Conservation (phyloP, 495 filamentous ascomycete genomes). For the Cercophora samala region DNA sequence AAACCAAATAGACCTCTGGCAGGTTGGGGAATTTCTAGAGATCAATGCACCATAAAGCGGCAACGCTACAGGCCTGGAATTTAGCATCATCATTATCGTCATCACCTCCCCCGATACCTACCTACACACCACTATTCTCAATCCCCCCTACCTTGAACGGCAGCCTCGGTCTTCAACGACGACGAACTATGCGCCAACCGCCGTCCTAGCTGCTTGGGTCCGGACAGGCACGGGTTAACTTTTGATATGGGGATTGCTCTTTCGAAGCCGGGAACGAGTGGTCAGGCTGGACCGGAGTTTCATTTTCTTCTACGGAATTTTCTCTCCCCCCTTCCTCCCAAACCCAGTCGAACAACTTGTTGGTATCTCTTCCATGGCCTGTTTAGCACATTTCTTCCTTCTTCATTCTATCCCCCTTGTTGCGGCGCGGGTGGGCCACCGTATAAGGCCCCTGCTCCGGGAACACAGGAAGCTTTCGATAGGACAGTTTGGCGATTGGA, state of each 20-base stretch:
- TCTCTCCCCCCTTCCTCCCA: no score
- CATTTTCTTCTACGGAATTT: background rate
- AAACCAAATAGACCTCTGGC: conserved; percentile 10
- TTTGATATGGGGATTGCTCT: background rate
- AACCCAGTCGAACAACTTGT: conserved; percentile 1
- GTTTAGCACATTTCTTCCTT: conserved; percentile 32
- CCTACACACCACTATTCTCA: background rate
- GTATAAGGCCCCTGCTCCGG: conserved; percentile 32
- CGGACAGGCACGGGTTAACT: background rate
- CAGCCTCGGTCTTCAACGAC: background rate
- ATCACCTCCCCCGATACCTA: background rate
- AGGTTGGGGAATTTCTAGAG: conserved; percentile 12
- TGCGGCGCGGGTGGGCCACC: conserved; percentile 28
- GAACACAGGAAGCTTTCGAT: conserved; percentile 39
- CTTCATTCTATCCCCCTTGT: conserved; percentile 31
- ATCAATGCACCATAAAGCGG: conserved; percentile 10
- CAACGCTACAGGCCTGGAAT: conserved; percentile 4
- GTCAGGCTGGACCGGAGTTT: conserved; percentile 1
- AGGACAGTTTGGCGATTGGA: conserved; percentile 41
- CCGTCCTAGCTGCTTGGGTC: background rate
- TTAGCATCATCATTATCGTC: conserved; percentile 1
- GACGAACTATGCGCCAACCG: background rate
- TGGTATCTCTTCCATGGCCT: conserved; percentile 21
- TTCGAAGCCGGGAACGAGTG: conserved; percentile 1
- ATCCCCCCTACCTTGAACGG: background rate